Percentiles rank a stretch among this genome's conserved stretches.
Conservation (phyloP, 352 stramenopile species). For the Globisporangium radiosum region DNA sequence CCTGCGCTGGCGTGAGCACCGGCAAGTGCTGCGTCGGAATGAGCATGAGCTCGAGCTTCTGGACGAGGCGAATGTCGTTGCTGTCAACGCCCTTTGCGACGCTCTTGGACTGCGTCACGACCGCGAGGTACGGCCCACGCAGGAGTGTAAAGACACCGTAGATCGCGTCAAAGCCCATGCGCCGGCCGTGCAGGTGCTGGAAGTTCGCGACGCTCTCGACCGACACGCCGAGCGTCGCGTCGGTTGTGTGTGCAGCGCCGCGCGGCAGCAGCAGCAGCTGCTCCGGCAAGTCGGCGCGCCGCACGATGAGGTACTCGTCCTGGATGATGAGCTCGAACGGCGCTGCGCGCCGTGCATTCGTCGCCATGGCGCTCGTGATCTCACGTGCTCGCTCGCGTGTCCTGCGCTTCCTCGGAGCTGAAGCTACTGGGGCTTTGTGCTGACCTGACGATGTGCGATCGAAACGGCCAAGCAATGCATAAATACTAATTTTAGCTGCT, state of each 20-base stretch:
- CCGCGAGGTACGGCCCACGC: constrained; percentile 56
- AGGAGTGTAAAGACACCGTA: constrained; percentile 75
- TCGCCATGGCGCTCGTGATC: neutral
- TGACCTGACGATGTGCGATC: no score
- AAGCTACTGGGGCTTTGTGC: no score
- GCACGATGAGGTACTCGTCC: constrained; percentile 59
- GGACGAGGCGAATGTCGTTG: constrained; percentile 47
- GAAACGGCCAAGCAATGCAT: no score
- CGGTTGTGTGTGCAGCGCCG: constrained; percentile 12
- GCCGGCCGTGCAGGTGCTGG: constrained; percentile 60
- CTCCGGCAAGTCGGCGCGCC: constrained; percentile 39
- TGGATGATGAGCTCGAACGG: constrained; percentile 56
- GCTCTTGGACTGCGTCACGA: constrained; percentile 64
- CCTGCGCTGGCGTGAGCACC: constrained; percentile 35
- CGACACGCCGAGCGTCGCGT: constrained; percentile 36
- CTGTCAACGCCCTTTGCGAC: constrained; percentile 41
- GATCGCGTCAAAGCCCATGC: constrained; percentile 73
- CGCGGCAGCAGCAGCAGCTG: constrained; percentile 39
- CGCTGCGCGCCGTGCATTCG: neutral
- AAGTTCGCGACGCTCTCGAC: constrained; percentile 58
- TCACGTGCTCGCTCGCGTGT: no score
- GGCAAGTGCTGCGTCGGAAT: constrained; percentile 58
- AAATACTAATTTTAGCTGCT: no score
- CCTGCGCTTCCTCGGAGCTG: no score
- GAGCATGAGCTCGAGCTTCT: constrained; percentile 57